phyloP scores from a whole-genome alignment of 306 rosid genomes.

The Cicer chorassanicum region DNA sequence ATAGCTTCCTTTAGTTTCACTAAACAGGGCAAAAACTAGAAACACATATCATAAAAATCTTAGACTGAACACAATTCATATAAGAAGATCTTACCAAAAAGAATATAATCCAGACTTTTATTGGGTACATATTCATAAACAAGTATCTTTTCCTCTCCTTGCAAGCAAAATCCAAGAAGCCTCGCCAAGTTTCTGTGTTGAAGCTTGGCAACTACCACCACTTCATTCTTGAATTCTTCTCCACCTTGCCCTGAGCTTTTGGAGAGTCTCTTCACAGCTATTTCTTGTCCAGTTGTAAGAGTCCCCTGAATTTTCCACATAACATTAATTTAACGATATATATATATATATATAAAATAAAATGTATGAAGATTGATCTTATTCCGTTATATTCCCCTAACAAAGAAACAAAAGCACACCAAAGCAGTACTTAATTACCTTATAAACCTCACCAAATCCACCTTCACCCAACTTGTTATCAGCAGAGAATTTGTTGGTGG shows the following conservation, averaged over 20 bases:
- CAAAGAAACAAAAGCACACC: background rate
- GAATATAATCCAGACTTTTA: slow-evolving; percentile 53
- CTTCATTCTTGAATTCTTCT: slow-evolving; percentile 63
- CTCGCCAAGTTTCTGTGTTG: slow-evolving; percentile 61
- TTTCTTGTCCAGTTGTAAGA: slow-evolving; percentile 46
- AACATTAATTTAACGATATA: background rate
- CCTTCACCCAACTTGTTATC: slow-evolving; percentile 59
- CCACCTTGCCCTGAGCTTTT: slow-evolving; percentile 55
- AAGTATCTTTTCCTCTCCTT: slow-evolving; percentile 60
- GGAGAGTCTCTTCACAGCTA: slow-evolving; percentile 69
- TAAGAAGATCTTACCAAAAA: slow-evolving; percentile 49
- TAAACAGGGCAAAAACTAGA: slow-evolving; percentile 1
- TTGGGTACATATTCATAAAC: slow-evolving; percentile 58
- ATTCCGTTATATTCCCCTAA: background rate
- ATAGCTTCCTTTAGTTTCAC: slow-evolving; percentile 40
- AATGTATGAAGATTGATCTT: background rate
- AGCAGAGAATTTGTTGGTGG: slow-evolving; percentile 56
- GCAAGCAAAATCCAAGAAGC: slow-evolving; percentile 62
- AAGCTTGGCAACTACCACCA: slow-evolving; percentile 55
- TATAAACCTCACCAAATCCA: slow-evolving; percentile 61
- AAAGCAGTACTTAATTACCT: slow-evolving; percentile 50
- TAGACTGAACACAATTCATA: background rate
- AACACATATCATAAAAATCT: background rate
- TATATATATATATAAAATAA: background rate
- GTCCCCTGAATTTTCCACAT: slow-evolving; percentile 48